These are phyloP conservation scores for Ascobolus immersus DNA, from an alignment of 495 filamentous ascomycete species.

Conservation along the genomic window DNA sequence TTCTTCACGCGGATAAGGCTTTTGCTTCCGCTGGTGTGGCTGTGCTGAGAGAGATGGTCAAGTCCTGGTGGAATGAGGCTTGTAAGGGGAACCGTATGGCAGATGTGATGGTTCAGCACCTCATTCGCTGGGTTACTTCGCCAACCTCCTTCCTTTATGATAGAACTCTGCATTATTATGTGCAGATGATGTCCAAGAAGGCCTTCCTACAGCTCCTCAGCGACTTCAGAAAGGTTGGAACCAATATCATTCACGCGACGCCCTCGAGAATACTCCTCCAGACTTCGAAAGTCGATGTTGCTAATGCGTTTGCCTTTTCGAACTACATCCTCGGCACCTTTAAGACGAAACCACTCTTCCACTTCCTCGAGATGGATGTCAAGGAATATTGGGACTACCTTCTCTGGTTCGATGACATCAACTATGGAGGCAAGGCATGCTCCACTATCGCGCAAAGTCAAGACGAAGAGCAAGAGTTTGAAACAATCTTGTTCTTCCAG, in stretches of 20 bases:
- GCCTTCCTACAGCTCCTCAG: conserved; percentile 91
- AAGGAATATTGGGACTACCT: conserved; percentile 99
- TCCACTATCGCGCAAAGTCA: conserved; percentile 16
- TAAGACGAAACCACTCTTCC: conserved; percentile 77
- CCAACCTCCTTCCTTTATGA: conserved; percentile 86
- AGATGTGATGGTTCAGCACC: conserved; percentile 89
- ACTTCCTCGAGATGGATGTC: conserved; percentile 92
- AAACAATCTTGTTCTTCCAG: conserved; percentile 97
- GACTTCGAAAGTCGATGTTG: conserved; percentile 88
- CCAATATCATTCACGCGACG: conserved; percentile 75
- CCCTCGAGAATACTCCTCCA: conserved; percentile 74
- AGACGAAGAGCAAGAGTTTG: conserved; percentile 57
- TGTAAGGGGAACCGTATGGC: conserved; percentile 80
- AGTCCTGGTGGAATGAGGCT: conserved; percentile 90
- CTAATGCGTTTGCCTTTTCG: conserved; percentile 87
- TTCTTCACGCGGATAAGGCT: conserved; percentile 67
- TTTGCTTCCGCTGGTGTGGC: conserved; percentile 76
- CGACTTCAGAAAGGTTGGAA: conserved; percentile 86
- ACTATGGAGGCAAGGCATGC: conserved; percentile 88
- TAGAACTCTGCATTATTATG: conserved; percentile 85
- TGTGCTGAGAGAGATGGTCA: conserved; percentile 93
- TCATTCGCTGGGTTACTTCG: conserved; percentile 89
- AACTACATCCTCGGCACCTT: conserved; percentile 95
- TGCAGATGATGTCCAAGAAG: conserved; percentile 92
- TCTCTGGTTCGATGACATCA: conserved; percentile 98